These are phyloP conservation scores for Coccomyxa subellipsoidea DNA, from an alignment of 163 green algal species.

Conservation along the genomic window DNA sequence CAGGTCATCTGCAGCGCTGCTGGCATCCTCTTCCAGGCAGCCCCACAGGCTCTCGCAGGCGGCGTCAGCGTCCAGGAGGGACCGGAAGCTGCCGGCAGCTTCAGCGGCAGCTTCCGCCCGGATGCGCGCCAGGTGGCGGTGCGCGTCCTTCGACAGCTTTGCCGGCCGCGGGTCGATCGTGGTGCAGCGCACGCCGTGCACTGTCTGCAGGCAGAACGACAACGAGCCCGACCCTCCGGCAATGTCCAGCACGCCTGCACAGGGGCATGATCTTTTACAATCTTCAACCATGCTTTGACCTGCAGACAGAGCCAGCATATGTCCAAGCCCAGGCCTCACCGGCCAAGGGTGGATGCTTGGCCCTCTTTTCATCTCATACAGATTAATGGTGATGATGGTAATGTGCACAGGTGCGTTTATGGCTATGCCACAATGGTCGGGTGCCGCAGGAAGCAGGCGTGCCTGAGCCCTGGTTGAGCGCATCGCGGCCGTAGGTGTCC, in stretches of 20 bases:
- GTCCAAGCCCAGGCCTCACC: neutral
- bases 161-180: conserved; percentile 62
- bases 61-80: neutral
- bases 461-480: conserved; percentile 24
- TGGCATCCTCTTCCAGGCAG: neutral
- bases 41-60: neutral
- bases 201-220: conserved; percentile 45
- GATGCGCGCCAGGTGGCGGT: conserved; percentile 21
- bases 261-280: too few species aligned
- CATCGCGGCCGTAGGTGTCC: conserved; percentile 27
- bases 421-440: too few species aligned
- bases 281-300: neutral
- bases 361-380: too few species aligned
- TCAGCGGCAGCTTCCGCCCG: neutral
- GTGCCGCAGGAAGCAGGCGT: too few species aligned
- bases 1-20: neutral
- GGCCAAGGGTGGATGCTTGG: too few species aligned
- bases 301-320: neutral
- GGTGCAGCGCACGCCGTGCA: conserved; percentile 47
- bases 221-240: conserved; percentile 42
- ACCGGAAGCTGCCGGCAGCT: neutral
- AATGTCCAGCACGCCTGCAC: conserved; percentile 51
- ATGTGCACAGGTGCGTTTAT: too few species aligned
- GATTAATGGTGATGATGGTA: too few species aligned
- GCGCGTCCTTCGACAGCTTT: conserved; percentile 51